Base-by-base conservation (phyloP, 2,329 filamentous ascomycete species). In the Fusarium sp. region DNA sequence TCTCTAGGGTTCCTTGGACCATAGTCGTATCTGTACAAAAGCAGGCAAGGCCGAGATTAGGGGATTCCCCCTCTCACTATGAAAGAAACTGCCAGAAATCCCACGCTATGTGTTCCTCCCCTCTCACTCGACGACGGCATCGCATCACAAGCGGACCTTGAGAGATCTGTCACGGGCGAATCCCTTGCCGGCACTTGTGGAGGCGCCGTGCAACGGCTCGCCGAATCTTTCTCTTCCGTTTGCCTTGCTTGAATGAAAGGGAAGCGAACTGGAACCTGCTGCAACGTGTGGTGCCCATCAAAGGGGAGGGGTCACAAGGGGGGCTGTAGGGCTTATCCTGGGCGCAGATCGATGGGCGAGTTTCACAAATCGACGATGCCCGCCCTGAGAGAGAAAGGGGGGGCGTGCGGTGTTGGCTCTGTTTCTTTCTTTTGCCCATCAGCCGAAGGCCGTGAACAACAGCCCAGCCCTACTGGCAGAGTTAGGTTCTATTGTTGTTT, bases 291-390 rank as follows among this genome's bases (percentile, higher is more conserved):
- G 27, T 29, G 29, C 29, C 14, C 29, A n/a, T 56, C 16, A 25
- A 25, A 25, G 22, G 14, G 31, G 52, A 5, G 9, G 65, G 31
- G 52, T 31, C 29, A 31, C 29, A 31, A 31, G 29, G 52, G 18
- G 65, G 47, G 64, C 54, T 66, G 66, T 59, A 76, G 63, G 65
- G 67, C 72, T 68, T 65, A 73, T 71, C 69, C 74, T 63, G 42
- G 56, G 74, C 59, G 66, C 63, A 66, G 74, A 76, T 76, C 64
- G 45, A 65, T 63, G 61, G 52, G 66, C 66, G 63, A 73, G 69
- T 68, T 76, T 75, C 74, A 71, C 64, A 47, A 38, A 64, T 57
- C 56, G 56, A 52, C 31, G 29, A 58, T 66, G 36, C 33, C 29
- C 33, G 60, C 35, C 62, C 11, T n/a, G 31, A 40, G 22, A 22